Evolutionary conservation across 768 basidiomycete genomes (phyloP).

Genomic region (Suillus occidentalis): DNA sequence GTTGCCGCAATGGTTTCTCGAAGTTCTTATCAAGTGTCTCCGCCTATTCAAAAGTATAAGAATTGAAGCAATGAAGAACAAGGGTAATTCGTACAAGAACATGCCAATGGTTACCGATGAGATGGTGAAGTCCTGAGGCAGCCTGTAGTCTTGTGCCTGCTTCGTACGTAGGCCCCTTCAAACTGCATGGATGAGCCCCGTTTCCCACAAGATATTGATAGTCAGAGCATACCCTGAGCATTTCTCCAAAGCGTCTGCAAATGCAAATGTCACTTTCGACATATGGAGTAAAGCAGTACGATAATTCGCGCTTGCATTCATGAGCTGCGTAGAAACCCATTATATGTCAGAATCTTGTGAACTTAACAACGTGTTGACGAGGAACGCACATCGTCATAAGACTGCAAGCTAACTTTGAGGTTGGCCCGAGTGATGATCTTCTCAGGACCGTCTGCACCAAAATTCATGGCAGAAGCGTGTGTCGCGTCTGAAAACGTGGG

Average conservation of each 20-base stretch:
- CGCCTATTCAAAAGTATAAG: conserved; percentile 46
- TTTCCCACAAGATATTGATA: not conserved
- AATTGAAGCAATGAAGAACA: conserved; percentile 9
- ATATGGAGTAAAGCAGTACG: conserved; percentile 77
- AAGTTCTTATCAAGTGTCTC: conserved; percentile 86
- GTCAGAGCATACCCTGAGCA: conserved; percentile 67
- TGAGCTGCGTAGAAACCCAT: conserved; percentile 49
- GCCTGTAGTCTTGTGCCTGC: conserved; percentile 81
- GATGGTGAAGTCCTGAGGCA: conserved; percentile 84
- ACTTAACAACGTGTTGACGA: not conserved
- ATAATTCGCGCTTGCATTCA: conserved; percentile 75
- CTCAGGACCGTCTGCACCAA: conserved; percentile 70
- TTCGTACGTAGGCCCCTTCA: conserved; percentile 81
- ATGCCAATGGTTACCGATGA: conserved; percentile 92
- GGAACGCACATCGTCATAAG: conserved; percentile 74
- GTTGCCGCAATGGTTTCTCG: conserved; percentile 85
- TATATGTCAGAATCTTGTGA: conserved; percentile 18
- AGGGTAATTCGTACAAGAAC: conserved; percentile 61
- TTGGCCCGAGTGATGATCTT: conserved; percentile 83
- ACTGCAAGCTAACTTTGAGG: conserved; percentile 73
- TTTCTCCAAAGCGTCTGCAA: conserved; percentile 83
- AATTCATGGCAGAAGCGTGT: conserved; percentile 73
- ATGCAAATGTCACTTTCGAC: conserved; percentile 79
- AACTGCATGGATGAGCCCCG: conserved; percentile 36
- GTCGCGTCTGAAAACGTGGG: conserved; percentile 85